Conservation (phyloP, 2,329 filamentous ascomycete genomes). For the Elsinoe batatas region DNA sequence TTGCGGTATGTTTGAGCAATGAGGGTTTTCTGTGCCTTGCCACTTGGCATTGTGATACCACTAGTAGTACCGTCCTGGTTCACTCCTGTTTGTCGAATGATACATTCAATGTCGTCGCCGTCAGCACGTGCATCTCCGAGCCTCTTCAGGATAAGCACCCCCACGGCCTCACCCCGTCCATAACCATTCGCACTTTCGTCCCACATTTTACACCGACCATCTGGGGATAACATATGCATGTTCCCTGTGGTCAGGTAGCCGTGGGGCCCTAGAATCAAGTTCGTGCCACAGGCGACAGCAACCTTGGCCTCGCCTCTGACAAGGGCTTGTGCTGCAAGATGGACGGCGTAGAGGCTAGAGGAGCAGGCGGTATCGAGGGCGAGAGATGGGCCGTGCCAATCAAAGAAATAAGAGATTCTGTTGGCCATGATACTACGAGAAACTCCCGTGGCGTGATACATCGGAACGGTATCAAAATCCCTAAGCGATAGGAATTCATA, state of each 20-base stretch:
- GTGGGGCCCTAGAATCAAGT: conserved; percentile 20
- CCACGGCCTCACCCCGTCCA: conserved; percentile 45
- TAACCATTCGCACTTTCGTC: conserved; percentile 38
- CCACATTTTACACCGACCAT: conserved; percentile 23
- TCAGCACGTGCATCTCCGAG: conserved; percentile 39
- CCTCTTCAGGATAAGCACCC: conserved; percentile 42
- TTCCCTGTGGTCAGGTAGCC: conserved; percentile 22
- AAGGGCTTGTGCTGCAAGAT: conserved; percentile 25
- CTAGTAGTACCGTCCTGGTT: conserved; percentile 32
- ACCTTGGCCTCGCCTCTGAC: conserved; percentile 21
- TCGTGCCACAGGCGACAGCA: conserved; percentile 19
- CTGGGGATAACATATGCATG: conserved; percentile 26
- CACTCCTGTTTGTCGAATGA: conserved; percentile 28
- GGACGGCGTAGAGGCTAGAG: conserved; percentile 30
- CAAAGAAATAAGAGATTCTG: conserved; percentile 29
- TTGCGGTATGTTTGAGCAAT: conserved; percentile 29
- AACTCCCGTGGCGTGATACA: conserved; percentile 22
- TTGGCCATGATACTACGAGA: conserved; percentile 32
- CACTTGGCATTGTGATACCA: conserved; percentile 33
- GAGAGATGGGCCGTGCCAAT: conserved; percentile 31
- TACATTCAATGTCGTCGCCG: conserved; percentile 36
- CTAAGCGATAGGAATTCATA: conserved; percentile 17
- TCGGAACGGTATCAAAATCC: conserved; percentile 17
- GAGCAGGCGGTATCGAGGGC: conserved; percentile 42
- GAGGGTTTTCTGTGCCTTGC: conserved; percentile 29